These are phyloP conservation scores for Kwoniella dendrophila DNA, from an alignment of 768 basidiomycete species.

Conservation along the genomic window DNA sequence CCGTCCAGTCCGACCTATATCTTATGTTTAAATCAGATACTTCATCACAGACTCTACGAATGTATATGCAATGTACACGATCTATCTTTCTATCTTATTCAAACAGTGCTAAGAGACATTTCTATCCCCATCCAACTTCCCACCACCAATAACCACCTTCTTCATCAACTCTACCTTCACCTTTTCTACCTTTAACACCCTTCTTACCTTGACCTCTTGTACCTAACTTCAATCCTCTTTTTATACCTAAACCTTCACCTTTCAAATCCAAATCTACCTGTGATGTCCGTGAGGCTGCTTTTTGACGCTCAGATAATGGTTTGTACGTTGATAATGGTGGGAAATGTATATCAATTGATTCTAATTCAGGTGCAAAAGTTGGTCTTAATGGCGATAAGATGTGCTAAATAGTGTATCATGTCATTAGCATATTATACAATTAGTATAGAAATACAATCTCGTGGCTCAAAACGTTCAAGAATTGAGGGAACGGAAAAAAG, in stretches of 20 bases:
- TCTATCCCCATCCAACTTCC: constrained; percentile 55
- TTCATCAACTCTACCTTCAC: constrained; percentile 53
- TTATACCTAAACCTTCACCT: constrained; percentile 41
- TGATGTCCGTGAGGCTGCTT: background rate
- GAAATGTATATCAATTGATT: constrained; percentile 51
- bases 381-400: constrained; percentile 54
- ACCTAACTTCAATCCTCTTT: constrained; percentile 35
- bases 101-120: too few relatives aligned
- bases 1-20: too few relatives aligned
- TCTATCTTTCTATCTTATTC: too few relatives aligned
- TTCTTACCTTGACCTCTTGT: constrained; percentile 40
- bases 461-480: too few relatives aligned
- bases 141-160: constrained; percentile 54
- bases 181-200: constrained; percentile 46
- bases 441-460: too few relatives aligned
- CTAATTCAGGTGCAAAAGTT: constrained; percentile 53
- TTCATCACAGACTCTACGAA: too few relatives aligned
- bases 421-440: too few relatives aligned
- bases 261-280: constrained; percentile 1
- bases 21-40: too few relatives aligned
- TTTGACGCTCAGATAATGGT: constrained; percentile 19
- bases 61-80: too few relatives aligned
- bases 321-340: constrained; percentile 38
- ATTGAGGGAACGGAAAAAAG: background rate
- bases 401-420: constrained; percentile 44